Evolutionary conservation across 2,329 filamentous ascomycete genomes (phyloP).

Genomic region (Polychaeton citri): DNA sequence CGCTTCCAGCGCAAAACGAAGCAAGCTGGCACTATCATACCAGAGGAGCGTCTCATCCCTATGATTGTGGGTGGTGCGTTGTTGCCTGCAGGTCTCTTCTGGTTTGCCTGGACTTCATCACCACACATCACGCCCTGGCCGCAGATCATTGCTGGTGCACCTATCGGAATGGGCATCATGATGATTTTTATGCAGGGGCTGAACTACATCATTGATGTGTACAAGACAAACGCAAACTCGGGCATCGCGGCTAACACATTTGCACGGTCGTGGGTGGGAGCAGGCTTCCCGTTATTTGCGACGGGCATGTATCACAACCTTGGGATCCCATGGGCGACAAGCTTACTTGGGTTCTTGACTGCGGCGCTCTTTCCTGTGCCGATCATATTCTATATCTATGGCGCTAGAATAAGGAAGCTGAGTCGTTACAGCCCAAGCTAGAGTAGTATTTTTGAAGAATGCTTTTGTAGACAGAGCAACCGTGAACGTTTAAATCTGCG

Average conservation of each 20-base stretch:
- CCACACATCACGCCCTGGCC: slow-evolving; percentile 26
- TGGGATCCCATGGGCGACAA: not conserved
- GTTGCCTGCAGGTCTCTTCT: slow-evolving; percentile 32
- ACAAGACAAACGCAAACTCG: slow-evolving; percentile 23
- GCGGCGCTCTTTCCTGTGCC: slow-evolving; percentile 15
- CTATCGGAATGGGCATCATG: slow-evolving; percentile 26
- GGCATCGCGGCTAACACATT: slow-evolving; percentile 25
- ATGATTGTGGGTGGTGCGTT: slow-evolving; percentile 31
- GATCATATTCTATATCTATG: slow-evolving; percentile 16
- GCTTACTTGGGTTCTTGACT: not conserved
- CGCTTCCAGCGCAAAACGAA: slow-evolving; percentile 10
- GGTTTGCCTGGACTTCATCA: slow-evolving; percentile 32
- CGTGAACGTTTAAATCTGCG: too few species aligned
- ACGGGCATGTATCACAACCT: not conserved
- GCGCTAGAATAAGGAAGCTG: slow-evolving; percentile 7
- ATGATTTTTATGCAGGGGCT: slow-evolving; percentile 21
- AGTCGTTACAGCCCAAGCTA: not conserved
- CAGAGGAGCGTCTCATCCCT: slow-evolving; percentile 31
- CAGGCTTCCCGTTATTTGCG: slow-evolving; percentile 21
- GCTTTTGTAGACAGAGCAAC: too few species aligned
- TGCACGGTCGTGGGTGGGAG: slow-evolving; percentile 20
- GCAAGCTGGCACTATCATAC: slow-evolving; percentile 12
- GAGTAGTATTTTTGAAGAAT: not conserved
- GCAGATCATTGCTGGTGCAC: slow-evolving; percentile 26
- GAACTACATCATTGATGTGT: slow-evolving; percentile 23